Conservation (phyloP, 2,329 filamentous ascomycete genomes). For the Pseudocercospora cruenta region DNA sequence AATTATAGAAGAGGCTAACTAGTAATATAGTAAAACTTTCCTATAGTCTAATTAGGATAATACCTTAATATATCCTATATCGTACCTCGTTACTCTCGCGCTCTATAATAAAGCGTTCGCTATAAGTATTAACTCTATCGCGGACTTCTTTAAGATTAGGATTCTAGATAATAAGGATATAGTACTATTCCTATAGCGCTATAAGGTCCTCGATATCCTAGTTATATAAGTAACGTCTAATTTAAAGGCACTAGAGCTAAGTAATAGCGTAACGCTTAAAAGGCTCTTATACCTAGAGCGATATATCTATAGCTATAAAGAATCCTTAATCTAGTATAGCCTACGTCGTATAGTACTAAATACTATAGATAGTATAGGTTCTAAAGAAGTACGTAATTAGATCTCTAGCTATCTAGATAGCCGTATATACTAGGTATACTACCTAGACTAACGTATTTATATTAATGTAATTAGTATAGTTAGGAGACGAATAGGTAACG, state of each 20-base stretch:
- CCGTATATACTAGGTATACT: neutral
- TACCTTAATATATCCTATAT: too few species aligned
- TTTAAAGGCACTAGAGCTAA: neutral
- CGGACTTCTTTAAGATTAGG: neutral
- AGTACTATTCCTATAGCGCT: neutral
- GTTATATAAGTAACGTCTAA: neutral
- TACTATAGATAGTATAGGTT: neutral
- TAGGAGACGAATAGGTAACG: neutral
- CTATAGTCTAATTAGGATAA: too few species aligned
- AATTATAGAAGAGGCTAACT: too few species aligned
- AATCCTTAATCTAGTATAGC: neutral
- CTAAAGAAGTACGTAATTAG: neutral
- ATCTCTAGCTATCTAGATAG: neutral
- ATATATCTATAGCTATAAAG: neutral
- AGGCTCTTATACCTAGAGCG: neutral
- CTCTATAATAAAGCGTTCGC: too few species aligned
- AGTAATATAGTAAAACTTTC: too few species aligned
- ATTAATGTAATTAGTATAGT: neutral
- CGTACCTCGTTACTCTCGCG: too few species aligned
- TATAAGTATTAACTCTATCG: too few species aligned
- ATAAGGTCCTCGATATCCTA: neutral
- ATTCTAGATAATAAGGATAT: neutral
- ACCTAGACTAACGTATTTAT: neutral
- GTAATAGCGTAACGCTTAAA: neutral
- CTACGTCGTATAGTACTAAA: neutral